Base-by-base conservation (phyloP, 1,139 yeast species). In the Suhomyces guaymorum region DNA sequence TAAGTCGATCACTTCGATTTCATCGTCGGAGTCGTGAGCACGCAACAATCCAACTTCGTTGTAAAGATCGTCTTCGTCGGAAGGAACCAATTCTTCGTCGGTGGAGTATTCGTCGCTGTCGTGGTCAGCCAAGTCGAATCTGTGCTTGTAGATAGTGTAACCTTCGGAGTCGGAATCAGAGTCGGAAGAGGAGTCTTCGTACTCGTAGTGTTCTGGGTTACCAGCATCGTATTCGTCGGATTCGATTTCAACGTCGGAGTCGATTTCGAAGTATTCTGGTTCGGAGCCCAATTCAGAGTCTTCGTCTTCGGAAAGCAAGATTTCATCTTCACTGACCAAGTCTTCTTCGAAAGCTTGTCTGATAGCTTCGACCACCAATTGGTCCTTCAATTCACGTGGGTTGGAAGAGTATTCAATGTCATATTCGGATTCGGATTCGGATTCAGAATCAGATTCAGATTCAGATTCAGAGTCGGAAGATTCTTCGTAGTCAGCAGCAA, bases 61-160 rank as follows among this genome's bases (percentile, higher is more conserved):
- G 32, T 33, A 34, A 9, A 28, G 26, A 19, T 41, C 44, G 7
- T 47, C 57, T 15, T 52, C 56, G 28, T 54, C 57, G 26, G 51
- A 49, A 25, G 39, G 48, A 35, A 52, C 47, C 38, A 61, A 55
- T 46, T 67, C 73, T 26, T 64, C 70, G 38, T 65, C 71, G 20
- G 69, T 60, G 9, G 70, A 62, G 44, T 64, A 68, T 28, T 61
- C 59, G 38, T 63, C 70, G 32, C 55, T 47, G 33, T 51, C 59
- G 37, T 47, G 46, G 24, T 61, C 66, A 29, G 73, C 71, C 43
- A 66, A 58, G 45, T 65, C 72, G 37, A 65, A 65, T 42, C 58
- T 60, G 48, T 66, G 71, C 48, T 58, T 65, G 56, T 70, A 70
- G 37, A 70, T 68, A 31, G 74, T 68, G 44, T 66, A 45, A 26